A percentile compares a stretch with the other conserved stretches of the same genome.
Conservation (phyloP, 139 green algal genomes). For the Cymbomonas tetramitiformis region DNA sequence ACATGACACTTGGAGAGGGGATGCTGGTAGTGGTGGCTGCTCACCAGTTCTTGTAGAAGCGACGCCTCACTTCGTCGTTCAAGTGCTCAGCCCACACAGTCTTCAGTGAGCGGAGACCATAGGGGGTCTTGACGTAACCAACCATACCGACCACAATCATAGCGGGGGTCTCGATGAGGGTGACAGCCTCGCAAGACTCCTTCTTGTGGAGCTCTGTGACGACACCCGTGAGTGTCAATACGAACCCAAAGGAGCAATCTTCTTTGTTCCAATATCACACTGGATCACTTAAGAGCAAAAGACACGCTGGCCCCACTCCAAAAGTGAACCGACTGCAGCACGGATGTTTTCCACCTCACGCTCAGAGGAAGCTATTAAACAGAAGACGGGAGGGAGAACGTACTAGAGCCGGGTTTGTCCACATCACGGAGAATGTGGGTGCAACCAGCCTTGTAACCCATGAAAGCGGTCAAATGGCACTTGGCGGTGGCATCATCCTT, state of each 20-base stretch:
- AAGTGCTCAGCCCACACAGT: conserved; percentile 96
- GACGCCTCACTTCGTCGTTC: conserved; percentile 74
- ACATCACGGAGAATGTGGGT: conserved; percentile 97
- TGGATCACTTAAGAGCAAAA: too few relatives aligned
- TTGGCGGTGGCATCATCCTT: conserved; percentile 74
- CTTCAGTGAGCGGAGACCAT: conserved; percentile 75
- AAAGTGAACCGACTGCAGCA: too few relatives aligned
- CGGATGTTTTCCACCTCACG: too few relatives aligned
- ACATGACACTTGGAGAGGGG: neutral
- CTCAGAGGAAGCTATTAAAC: too few relatives aligned
- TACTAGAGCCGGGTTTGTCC: conserved; percentile 89
- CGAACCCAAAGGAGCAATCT: too few relatives aligned
- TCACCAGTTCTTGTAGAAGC: conserved; percentile 97
- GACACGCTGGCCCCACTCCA: too few relatives aligned
- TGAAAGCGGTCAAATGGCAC: conserved; percentile 89
- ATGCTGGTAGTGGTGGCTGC: too few relatives aligned
- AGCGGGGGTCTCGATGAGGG: conserved; percentile 87
- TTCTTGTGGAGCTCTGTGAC: conserved; percentile 99
- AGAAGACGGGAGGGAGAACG: neutral
- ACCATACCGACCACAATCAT: conserved; percentile 95
- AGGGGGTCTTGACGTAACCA: conserved; percentile 87
- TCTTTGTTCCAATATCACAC: too few relatives aligned
- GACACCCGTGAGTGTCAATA: conserved; percentile 4
- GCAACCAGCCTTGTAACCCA: conserved; percentile 85
- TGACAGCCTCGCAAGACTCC: conserved; percentile 92